Evolutionary conservation across 805 yeast species (phyloP), one percentile per base, ranked within the genome.

Genomic region (Starmerella potacharoeniae): DNA sequence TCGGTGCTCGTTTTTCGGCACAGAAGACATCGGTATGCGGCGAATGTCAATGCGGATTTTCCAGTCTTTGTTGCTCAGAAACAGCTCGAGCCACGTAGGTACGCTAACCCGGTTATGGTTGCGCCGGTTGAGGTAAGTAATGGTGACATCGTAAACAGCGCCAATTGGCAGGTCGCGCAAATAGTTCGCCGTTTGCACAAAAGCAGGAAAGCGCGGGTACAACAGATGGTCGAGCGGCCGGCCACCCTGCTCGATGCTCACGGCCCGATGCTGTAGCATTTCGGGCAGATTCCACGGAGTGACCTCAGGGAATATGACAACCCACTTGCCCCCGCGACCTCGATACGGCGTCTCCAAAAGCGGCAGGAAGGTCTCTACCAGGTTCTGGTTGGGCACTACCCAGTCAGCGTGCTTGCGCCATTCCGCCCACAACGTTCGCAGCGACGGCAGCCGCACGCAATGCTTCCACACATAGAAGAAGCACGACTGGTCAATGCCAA

Each of bases 231-330:
- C 67, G 17, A 84, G 74, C 14, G 67, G 69, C 0, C 91, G 86
- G n/a, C 84, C 71, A 54, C 76, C 83, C 62, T 76, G 80, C 55
- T 76, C 75, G 42, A 76, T 76, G 48, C 82, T 75, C 57, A 81
- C 74, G 34, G 75, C 73, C 41, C 75, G 71, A 58, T 88, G 95
- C 42, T 76, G 51, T 62, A 66, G 59, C 47, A 71, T 42, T 60
- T 66, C 46, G 74, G 55, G 35, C 5, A 53, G 50, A 2, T 57
- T 49, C 53, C 62, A 60, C 31, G 53, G 49, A 1, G 84, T 85
- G 5, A 86, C 96, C 68, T 90, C 97, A 0, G 97, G 97, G 60
- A 89, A 89, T 8, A 86, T 59, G 0, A 82, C 80, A 0, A 88
- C 62, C 86, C 95, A 58, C 17, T 58, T 61, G 14, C 54, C 58